A percentile compares a stretch with the other conserved stretches of the same genome.
Evolutionary conservation across 2,329 filamentous ascomycete genomes (phyloP).

Genomic region (Macroventuria anomochaeta): DNA sequence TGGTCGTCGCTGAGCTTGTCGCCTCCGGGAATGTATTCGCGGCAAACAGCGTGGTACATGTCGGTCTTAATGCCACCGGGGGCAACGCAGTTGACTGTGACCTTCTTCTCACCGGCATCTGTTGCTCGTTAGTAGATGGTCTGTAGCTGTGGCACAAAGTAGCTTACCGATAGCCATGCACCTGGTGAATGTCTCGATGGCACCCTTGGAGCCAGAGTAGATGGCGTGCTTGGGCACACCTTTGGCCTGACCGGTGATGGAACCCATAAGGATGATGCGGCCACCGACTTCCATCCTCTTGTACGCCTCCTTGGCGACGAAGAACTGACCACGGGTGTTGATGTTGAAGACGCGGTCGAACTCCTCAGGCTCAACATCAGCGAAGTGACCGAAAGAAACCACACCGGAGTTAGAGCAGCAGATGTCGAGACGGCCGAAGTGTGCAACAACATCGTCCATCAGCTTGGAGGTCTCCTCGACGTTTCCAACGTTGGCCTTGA

Average conservation of each 20-base stretch:
- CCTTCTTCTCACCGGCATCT: slow-evolving; percentile 62
- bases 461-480: slow-evolving; percentile 67
- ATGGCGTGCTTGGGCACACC: slow-evolving; percentile 62
- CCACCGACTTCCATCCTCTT: slow-evolving; percentile 60
- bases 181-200: slow-evolving; percentile 61
- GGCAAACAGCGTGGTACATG: slow-evolving; percentile 68
- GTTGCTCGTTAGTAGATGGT: slow-evolving; percentile 20
- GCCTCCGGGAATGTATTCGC: slow-evolving; percentile 67
- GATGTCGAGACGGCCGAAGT: slow-evolving; percentile 73
- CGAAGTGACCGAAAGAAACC: slow-evolving; percentile 60
- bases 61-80: slow-evolving; percentile 63
- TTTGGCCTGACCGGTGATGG: slow-evolving; percentile 64
- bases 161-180: slow-evolving; percentile 59
- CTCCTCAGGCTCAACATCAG: slow-evolving; percentile 61
- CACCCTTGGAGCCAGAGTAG: slow-evolving; percentile 62
- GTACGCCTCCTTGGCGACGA: slow-evolving; percentile 65
- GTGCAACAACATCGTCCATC: slow-evolving; percentile 67
- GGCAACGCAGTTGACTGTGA: slow-evolving; percentile 67
- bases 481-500: slow-evolving; percentile 72
- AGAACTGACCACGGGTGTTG: slow-evolving; percentile 69
- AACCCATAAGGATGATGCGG: slow-evolving; percentile 62
- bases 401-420: slow-evolving; percentile 73
- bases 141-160: background rate
- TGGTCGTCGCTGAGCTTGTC: slow-evolving; percentile 63
- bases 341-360: slow-evolving; percentile 66